Evolutionary conservation across 495 filamentous ascomycete genomes (phyloP).

Genomic region (Tetracladium setigerum): DNA sequence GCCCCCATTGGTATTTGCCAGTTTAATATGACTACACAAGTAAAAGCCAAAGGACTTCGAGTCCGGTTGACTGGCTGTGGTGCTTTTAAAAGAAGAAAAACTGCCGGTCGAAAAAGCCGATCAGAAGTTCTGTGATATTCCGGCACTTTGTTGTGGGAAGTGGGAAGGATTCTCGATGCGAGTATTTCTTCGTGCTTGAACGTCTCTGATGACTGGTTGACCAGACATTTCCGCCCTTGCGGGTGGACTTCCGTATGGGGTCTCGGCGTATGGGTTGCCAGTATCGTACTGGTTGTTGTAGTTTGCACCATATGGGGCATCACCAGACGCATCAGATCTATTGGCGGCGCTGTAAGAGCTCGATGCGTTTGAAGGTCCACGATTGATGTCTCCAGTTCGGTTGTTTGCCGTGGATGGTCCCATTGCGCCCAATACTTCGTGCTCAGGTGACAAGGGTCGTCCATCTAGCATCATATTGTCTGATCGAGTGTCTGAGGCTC

Average conservation of each 20-base stretch:
- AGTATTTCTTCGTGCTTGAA: constrained; percentile 83
- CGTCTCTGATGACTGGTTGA: constrained; percentile 88
- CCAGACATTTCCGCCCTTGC: constrained; percentile 31
- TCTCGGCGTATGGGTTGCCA: constrained; percentile 26
- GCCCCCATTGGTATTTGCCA: constrained; percentile 16
- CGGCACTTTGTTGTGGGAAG: constrained; percentile 84
- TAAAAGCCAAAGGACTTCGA: background rate
- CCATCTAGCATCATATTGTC: constrained; percentile 57
- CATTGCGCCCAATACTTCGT: constrained; percentile 68
- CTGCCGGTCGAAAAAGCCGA: background rate
- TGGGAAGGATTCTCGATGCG: constrained; percentile 84
- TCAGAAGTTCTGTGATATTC: constrained; percentile 98
- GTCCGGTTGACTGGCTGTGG: background rate
- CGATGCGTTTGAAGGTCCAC: constrained; percentile 92
- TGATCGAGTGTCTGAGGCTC: constrained; percentile 65
- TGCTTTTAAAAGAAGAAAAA: constrained; percentile 4
- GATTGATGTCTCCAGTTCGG: constrained; percentile 58
- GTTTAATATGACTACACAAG: constrained; percentile 16
- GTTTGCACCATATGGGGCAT: constrained; percentile 45
- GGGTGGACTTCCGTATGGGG: constrained; percentile 31
- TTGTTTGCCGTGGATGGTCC: constrained; percentile 63
- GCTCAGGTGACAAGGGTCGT: constrained; percentile 54
- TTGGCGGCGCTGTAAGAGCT: constrained; percentile 85
- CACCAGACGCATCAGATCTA: constrained; percentile 77
- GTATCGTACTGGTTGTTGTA: constrained; percentile 47